Evolutionary conservation across 202 grass and related monocot species (phyloP), one percentile per base, ranked within the genome.

Genomic region (Musa balbisiana): DNA sequence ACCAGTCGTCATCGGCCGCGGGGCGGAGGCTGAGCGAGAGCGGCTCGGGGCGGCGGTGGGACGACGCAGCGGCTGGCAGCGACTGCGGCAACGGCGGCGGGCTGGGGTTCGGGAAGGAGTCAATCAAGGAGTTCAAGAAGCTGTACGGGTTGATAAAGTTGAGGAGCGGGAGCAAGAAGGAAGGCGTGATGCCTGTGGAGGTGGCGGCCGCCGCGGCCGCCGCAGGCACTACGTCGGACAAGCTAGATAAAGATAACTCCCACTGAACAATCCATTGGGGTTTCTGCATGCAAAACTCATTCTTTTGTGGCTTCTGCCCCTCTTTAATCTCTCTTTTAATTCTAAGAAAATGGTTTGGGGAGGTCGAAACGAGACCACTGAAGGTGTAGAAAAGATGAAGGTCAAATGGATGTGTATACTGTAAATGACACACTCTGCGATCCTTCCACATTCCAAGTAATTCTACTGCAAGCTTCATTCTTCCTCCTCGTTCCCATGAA

Each of bases 51-150:
- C 13, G 52, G 68, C 68, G 68, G 27, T 71, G 49, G 14, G 68
- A 51, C 12, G 68, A 71, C 43, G 22, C 53, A 12, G 20, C 72
- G 21, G 24, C 51, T 24, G 50, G 14, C 23, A 21, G 78, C 26
- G 12, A 74, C 10, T 10, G 13, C 50, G 13, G 81, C 69, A 19
- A 2, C 24, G 33, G 6, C 19, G 2, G 49, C 3, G 80, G 83
- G 2, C 64, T 80, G 52, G 71, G 79, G 52, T 83, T 96, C 64
- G 83, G 65, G 10, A 88, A 77, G 83, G 89, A 92, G 51, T 83
- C 89, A 6, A 89, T 89, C 78, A 85, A 82, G 83, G 92, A 96
- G 71, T 73, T 94, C 76, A 93, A 94, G 81, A 98, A 98, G 64
- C 70, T 94, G 11, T 98, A 94, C 55, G 95, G 88, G 1, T 68